These are phyloP conservation scores for Stachybotrys chlorohalonatus DNA, from an alignment of 2,329 filamentous ascomycete genomes.

Conservation along the genomic window DNA sequence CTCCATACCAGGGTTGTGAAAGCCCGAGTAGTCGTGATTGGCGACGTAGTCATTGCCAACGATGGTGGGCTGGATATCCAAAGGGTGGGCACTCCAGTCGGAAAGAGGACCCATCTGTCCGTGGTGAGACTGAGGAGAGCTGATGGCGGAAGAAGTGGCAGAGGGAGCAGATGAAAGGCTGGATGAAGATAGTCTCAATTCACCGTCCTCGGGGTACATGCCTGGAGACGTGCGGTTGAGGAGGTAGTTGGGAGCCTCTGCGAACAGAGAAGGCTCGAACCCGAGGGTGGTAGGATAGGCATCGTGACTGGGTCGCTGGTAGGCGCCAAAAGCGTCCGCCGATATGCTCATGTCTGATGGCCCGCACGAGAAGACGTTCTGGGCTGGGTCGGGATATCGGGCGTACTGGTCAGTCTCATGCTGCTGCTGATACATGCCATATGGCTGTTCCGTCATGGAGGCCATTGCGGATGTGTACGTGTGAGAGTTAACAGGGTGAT, in stretches of 20 bases:
- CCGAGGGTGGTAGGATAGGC: constrained; percentile 24
- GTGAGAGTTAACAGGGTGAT: constrained; percentile 2
- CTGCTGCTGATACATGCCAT: constrained; percentile 15
- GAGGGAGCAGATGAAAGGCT: constrained; percentile 54
- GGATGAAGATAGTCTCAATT: constrained; percentile 39
- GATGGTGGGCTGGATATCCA: constrained; percentile 55
- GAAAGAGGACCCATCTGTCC: constrained; percentile 47
- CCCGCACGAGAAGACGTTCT: constrained; percentile 26
- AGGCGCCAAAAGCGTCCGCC: constrained; percentile 34
- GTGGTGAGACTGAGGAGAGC: constrained; percentile 56
- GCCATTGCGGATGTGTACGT: constrained; percentile 14
- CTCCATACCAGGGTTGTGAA: constrained; percentile 40
- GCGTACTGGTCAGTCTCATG: constrained; percentile 28
- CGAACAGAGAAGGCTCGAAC: constrained; percentile 39
- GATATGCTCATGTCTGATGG: constrained; percentile 39
- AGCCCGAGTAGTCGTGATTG: constrained; percentile 44
- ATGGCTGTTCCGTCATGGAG: constrained; percentile 18
- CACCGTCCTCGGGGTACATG: constrained; percentile 40
- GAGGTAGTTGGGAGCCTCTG: constrained; percentile 34
- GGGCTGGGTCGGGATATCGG: constrained; percentile 37
- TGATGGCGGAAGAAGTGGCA: constrained; percentile 56
- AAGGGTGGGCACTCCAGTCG: constrained; percentile 46
- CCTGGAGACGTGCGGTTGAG: constrained; percentile 39
- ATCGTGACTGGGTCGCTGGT: constrained; percentile 27
- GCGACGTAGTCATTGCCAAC: constrained; percentile 48